A percentile compares a stretch with the other conserved stretches of the same genome.
Evolutionary conservation across 2,329 filamentous ascomycete genomes (phyloP).

Genomic region (Claviceps cyperi): DNA sequence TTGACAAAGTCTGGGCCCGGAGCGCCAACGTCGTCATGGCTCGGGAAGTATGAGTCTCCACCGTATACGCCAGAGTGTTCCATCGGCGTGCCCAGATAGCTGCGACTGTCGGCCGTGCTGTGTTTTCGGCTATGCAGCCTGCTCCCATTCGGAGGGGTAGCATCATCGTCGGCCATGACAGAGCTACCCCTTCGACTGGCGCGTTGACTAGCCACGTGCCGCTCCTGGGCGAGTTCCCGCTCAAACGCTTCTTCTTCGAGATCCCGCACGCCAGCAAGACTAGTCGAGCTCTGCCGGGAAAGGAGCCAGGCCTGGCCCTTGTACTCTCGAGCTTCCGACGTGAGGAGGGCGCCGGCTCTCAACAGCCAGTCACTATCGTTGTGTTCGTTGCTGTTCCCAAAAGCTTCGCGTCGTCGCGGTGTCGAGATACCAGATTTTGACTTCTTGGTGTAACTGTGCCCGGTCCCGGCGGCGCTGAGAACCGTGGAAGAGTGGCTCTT

Average conservation of each 20-base stretch:
- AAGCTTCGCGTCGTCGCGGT: constrained; percentile 19
- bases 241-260: constrained; percentile 39
- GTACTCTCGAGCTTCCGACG: constrained; percentile 46
- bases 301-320: constrained; percentile 57
- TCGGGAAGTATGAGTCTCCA: constrained; percentile 30
- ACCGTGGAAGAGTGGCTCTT: constrained; percentile 53
- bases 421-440: constrained; percentile 18
- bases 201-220: constrained; percentile 32
- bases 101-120: constrained; percentile 20
- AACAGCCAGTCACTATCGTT: constrained; percentile 51
- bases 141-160: constrained; percentile 25
- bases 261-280: constrained; percentile 36
- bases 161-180: constrained; percentile 22
- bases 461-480: constrained; percentile 19
- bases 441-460: constrained; percentile 5
- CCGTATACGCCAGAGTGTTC: constrained; percentile 22
- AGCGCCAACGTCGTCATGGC: constrained; percentile 21
- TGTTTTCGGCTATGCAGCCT: constrained; percentile 30
- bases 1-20: constrained; percentile 49
- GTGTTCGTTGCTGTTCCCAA: constrained; percentile 19
- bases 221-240: constrained; percentile 35
- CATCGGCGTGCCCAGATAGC: constrained; percentile 29
- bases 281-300: constrained; percentile 51
- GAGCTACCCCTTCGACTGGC: constrained; percentile 33
- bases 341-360: constrained; percentile 46